Percentiles rank a stretch among this genome's conserved stretches.
phyloP scores from a whole-genome alignment of 1,284 basidiomycete species.

The Irpex lacteus region DNA sequence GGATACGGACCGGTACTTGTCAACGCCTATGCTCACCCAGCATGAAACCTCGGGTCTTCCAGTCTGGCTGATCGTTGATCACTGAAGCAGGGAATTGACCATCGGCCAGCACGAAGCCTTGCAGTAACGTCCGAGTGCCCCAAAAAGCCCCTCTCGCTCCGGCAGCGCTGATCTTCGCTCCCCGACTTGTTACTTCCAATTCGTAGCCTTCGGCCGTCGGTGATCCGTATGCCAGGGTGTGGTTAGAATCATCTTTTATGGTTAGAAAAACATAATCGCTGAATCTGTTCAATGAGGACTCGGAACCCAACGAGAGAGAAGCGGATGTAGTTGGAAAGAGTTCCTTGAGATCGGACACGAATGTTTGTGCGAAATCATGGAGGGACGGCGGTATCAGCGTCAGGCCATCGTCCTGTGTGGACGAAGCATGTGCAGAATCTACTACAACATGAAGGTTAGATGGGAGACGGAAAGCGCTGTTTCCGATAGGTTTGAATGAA shows the following conservation, averaged over 20 bases:
- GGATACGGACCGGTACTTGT: not conserved
- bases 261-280: conserved; percentile 25
- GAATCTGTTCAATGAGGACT: not conserved
- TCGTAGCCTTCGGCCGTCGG: conserved; percentile 32
- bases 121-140: conserved; percentile 34
- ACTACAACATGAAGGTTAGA: conserved; percentile 20
- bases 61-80: conserved; percentile 33
- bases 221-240: conserved; percentile 27
- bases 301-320: conserved; percentile 17
- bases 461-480: conserved; percentile 17
- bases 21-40: conserved; percentile 19
- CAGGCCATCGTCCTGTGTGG: conserved; percentile 21
- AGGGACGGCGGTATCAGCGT: conserved; percentile 34
- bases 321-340: conserved; percentile 20
- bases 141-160: conserved; percentile 35
- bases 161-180: conserved; percentile 27
- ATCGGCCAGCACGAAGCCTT: conserved; percentile 29
- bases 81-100: conserved; percentile 27
- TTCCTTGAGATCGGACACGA: conserved; percentile 25
- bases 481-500: conserved; percentile 5
- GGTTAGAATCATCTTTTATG: conserved; percentile 16
- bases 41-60: conserved; percentile 35
- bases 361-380: conserved; percentile 28
- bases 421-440: conserved; percentile 18
- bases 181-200: conserved; percentile 22